Conservation (phyloP, 2,329 filamentous ascomycete genomes). For the Aspergillus tamarii region DNA sequence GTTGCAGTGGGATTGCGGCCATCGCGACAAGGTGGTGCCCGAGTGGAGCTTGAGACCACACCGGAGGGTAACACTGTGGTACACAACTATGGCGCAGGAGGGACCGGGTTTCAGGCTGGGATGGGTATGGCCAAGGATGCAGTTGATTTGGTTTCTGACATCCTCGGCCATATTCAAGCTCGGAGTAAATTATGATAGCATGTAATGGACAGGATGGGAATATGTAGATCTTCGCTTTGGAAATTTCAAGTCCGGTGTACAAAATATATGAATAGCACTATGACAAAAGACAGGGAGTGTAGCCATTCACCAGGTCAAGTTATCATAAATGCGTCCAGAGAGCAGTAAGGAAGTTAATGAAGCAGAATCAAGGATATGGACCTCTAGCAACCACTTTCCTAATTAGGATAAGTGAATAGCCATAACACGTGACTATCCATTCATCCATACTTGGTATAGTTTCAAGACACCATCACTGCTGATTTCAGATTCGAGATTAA, state of each 20-base stretch:
- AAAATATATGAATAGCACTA: not conserved
- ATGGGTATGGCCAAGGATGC: slow-evolving; percentile 24
- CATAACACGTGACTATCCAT: not conserved
- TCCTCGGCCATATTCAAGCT: not conserved
- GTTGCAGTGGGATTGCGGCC: slow-evolving; percentile 31
- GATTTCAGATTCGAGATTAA: no score
- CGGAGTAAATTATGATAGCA: not conserved
- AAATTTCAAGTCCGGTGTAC: rapidly evolving
- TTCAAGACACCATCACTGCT: not conserved
- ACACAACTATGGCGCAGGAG: slow-evolving; percentile 47
- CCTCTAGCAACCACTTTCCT: not conserved
- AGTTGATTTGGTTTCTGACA: slow-evolving; percentile 7
- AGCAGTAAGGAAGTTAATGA: not conserved
- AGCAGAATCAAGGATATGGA: not conserved
- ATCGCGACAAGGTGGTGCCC: slow-evolving; percentile 21
- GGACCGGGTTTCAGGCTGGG: slow-evolving; percentile 50
- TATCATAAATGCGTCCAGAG: not conserved
- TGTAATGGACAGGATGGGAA: not conserved
- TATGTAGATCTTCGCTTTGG: not conserved
- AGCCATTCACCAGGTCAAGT: not conserved
- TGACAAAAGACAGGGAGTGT: not conserved
- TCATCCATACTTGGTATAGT: not conserved
- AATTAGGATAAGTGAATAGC: not conserved
- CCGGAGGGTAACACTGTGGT: slow-evolving; percentile 12
- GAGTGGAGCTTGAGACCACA: slow-evolving; percentile 18